Percentiles rank a stretch among this genome's conserved stretches.
These are phyloP conservation scores for Sanguinoderma infundibulare DNA, from an alignment of 1,284 basidiomycete genomes.

Conservation along the genomic window DNA sequence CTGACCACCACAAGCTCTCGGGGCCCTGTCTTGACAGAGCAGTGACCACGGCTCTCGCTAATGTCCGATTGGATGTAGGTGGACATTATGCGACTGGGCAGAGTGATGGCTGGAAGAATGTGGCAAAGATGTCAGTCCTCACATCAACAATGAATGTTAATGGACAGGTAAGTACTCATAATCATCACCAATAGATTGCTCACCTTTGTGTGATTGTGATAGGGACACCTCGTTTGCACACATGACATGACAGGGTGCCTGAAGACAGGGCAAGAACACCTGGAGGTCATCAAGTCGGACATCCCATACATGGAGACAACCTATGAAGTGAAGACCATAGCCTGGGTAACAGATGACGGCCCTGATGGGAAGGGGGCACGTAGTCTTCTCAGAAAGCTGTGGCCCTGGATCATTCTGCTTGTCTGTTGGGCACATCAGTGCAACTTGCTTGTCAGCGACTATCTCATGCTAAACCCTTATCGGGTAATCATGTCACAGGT, in stretches of 20 bases:
- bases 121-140: constrained; percentile 29
- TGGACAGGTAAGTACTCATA: constrained; percentile 14
- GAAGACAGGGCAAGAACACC: constrained; percentile 27
- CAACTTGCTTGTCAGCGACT: constrained; percentile 39
- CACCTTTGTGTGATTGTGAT: not conserved
- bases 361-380: constrained; percentile 28
- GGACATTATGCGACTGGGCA: constrained; percentile 31
- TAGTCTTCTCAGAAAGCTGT: constrained; percentile 1
- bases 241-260: constrained; percentile 24
- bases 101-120: constrained; percentile 41
- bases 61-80: constrained; percentile 4
- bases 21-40: constrained; percentile 26
- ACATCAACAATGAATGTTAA: constrained; percentile 22
- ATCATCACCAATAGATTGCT: too few relatives aligned
- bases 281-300: constrained; percentile 22
- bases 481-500: constrained; percentile 19
- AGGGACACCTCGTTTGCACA: constrained; percentile 21
- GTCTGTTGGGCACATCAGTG: constrained; percentile 41
- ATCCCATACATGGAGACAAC: constrained; percentile 10
- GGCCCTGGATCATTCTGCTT: constrained; percentile 22
- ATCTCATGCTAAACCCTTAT: constrained; percentile 26
- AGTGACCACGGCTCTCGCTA: not conserved
- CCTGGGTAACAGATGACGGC: constrained; percentile 28
- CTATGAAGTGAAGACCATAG: constrained; percentile 20
- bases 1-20: constrained; percentile 27